These are phyloP conservation scores for Hordeum pubiflorum DNA, from an alignment of 202 grass and related monocot species.

Conservation along the genomic window DNA sequence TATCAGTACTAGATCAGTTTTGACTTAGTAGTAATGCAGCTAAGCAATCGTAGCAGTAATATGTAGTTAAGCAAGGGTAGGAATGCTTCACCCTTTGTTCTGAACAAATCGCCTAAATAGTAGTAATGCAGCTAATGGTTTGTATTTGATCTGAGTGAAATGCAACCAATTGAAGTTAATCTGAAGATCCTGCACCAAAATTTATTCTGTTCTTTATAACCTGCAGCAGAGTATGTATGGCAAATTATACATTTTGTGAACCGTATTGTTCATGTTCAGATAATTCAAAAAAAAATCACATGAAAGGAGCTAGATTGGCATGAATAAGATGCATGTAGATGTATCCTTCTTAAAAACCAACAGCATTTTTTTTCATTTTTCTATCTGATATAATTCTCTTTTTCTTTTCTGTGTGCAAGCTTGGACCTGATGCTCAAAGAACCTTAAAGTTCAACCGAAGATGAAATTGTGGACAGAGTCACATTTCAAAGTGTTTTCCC, in stretches of 20 bases:
- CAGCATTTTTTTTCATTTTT: background rate
- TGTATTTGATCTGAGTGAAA: background rate
- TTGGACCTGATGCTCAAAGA: background rate
- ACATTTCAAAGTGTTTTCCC: background rate
- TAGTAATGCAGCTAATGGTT: background rate
- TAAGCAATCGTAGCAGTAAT: background rate
- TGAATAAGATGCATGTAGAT: background rate
- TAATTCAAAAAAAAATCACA: background rate
- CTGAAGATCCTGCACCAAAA: background rate
- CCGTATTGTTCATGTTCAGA: background rate
- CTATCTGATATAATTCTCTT: background rate
- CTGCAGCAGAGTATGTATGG: background rate
- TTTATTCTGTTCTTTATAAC: background rate
- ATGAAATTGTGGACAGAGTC: background rate
- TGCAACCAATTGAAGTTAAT: background rate
- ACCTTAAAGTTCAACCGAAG: background rate
- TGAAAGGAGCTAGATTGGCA: background rate
- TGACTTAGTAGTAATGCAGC: background rate
- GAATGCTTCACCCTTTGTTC: background rate
- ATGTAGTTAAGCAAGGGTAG: background rate
- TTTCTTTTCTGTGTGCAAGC: background rate
- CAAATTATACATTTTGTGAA: background rate
- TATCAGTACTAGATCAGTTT: background rate
- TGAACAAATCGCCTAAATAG: background rate
- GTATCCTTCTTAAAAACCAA: background rate